A percentile compares a stretch with the other conserved stretches of the same genome.
These are phyloP conservation scores for Alternaria sp. DNA, from an alignment of 2,329 filamentous ascomycete genomes.

Conservation along the genomic window DNA sequence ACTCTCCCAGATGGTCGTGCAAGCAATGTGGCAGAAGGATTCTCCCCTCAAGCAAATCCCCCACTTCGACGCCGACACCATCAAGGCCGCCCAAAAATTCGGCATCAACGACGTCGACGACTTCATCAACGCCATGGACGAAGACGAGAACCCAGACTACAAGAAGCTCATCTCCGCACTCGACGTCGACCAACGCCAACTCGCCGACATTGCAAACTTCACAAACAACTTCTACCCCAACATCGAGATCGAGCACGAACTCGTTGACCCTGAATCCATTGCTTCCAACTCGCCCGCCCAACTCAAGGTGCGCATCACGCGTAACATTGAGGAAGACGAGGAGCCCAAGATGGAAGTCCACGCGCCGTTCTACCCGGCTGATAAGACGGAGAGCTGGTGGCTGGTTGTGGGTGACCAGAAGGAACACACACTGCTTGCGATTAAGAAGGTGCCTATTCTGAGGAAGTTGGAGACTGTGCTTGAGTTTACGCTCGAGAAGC, in stretches of 20 bases:
- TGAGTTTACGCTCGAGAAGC: conserved; percentile 84
- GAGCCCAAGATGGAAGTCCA: conserved; percentile 84
- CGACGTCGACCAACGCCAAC: conserved; percentile 78
- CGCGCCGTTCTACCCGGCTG: conserved; percentile 88
- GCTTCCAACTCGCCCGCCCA: conserved; percentile 81
- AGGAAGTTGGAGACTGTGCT: conserved; percentile 77
- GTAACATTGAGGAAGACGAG: conserved; percentile 76
- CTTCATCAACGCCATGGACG: conserved; percentile 99
- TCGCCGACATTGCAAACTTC: conserved; percentile 89
- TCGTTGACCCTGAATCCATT: conserved; percentile 81
- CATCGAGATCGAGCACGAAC: conserved; percentile 85
- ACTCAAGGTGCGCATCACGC: conserved; percentile 82
- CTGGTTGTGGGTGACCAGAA: conserved; percentile 92
- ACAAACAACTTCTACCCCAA: conserved; percentile 97
- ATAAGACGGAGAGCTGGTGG: conserved; percentile 99
- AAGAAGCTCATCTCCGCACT: conserved; percentile 77
- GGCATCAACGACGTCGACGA: conserved; percentile 93
- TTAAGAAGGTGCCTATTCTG: conserved; percentile 91
- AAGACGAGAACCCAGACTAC: conserved; percentile 87
- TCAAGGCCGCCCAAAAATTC: conserved; percentile 81
- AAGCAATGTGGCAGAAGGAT: conserved; percentile 98
- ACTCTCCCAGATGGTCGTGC: conserved; percentile 98
- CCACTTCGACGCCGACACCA: conserved; percentile 83
- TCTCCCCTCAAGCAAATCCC: conserved; percentile 97
- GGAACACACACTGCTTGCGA: conserved; percentile 84